Conservation (phyloP, 1,284 basidiomycete species). For the Cutaneotrichosporon cavernicola region DNA sequence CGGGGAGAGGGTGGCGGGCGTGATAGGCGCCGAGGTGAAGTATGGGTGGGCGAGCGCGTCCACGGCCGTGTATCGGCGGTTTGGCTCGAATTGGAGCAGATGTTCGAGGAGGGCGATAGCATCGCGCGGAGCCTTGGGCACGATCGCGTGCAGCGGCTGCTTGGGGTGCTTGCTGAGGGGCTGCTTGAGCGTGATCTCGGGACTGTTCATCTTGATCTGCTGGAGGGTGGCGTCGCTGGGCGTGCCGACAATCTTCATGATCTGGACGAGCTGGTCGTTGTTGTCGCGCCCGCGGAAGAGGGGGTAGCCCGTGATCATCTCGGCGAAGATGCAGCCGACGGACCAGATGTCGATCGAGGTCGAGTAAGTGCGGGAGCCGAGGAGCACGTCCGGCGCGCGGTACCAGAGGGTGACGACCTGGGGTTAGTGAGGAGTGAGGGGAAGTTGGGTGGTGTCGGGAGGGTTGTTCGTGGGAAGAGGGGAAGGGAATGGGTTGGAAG, state of each 20-base stretch:
- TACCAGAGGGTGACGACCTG: slow-evolving; percentile 99
- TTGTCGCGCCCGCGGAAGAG: slow-evolving; percentile 97
- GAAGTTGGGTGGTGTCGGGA: too few relatives aligned
- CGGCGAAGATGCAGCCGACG: slow-evolving; percentile 65
- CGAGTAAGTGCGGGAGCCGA: slow-evolving; percentile 92
- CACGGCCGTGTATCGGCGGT: slow-evolving; percentile 85
- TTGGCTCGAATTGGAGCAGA: slow-evolving; percentile 93
- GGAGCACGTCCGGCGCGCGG: slow-evolving; percentile 91
- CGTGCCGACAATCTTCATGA: slow-evolving; percentile 95
- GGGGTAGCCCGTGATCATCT: slow-evolving; percentile 88
- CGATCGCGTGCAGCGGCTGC: slow-evolving; percentile 81
- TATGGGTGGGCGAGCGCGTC: slow-evolving; percentile 92
- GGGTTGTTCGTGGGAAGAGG: too few relatives aligned
- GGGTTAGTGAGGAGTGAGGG: slow-evolving; percentile 5
- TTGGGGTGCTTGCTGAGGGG: slow-evolving; percentile 77
- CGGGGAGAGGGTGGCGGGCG: slow-evolving; percentile 42
- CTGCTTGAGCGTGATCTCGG: slow-evolving; percentile 72
- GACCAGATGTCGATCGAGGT: slow-evolving; percentile 99
- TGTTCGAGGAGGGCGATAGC: slow-evolving; percentile 93
- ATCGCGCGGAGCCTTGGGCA: slow-evolving; percentile 88
- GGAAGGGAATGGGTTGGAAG: background rate
- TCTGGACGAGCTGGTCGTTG: slow-evolving; percentile 94
- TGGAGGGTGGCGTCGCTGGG: slow-evolving; percentile 85
- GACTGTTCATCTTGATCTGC: slow-evolving; percentile 91
- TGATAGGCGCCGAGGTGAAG: slow-evolving; percentile 61